phyloP scores from a whole-genome alignment of 2,329 filamentous ascomycete genomes.

The Colletotrichum karsti region DNA sequence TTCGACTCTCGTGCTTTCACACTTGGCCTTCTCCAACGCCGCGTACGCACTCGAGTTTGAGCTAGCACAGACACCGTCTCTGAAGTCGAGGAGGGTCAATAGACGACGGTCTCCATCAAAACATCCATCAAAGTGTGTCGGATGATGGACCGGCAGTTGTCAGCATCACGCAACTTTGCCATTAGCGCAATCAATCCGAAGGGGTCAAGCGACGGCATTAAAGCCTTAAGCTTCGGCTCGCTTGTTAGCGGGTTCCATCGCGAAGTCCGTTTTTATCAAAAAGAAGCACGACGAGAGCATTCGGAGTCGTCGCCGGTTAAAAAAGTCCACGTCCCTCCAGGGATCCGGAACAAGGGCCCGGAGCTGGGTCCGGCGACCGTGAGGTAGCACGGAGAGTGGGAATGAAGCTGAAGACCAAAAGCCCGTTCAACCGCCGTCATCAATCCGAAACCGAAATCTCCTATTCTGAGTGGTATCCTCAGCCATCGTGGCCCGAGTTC shows the following conservation, averaged over 20 bases:
- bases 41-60: not conserved
- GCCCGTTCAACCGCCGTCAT: not conserved
- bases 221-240: not conserved
- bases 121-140: not conserved
- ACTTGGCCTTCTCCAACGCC: not conserved
- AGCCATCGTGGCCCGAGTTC: not conserved
- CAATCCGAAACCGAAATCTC: slow-evolving; percentile 15
- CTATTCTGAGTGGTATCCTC: slow-evolving; percentile 12
- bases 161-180: not conserved
- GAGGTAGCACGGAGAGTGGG: not conserved
- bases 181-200: not conserved
- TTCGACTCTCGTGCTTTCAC: not conserved
- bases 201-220: not conserved
- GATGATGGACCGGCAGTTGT: not conserved
- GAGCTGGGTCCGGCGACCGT: not conserved
- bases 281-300: not conserved
- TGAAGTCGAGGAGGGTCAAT: not conserved
- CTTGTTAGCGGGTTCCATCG: not conserved
- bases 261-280: not conserved
- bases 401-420: not conserved
- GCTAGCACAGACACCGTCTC: not conserved
- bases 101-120: not conserved
- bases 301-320: not conserved
- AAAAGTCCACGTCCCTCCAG: not conserved
- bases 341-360: not conserved